Base-by-base conservation (phyloP, 2,329 filamentous ascomycete species). In the Dryadomyces quercus-mongolicae region DNA sequence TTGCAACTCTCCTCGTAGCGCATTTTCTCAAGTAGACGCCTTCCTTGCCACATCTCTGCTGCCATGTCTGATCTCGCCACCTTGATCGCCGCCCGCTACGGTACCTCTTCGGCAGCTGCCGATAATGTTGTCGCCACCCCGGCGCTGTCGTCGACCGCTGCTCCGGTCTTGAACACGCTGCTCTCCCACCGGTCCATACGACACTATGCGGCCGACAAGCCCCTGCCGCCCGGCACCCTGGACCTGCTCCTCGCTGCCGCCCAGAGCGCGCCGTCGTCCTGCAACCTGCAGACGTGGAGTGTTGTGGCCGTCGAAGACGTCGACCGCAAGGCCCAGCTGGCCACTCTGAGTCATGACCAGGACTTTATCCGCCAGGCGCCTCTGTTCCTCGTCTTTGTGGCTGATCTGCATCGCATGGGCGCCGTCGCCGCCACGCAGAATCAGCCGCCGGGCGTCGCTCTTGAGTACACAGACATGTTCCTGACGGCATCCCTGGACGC, bases 221-320 rank as follows among this genome's bases (percentile, higher is more conserved):
- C 49, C 1, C 54, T 67, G 10, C 56, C 59, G 8, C 50, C 53
- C 1, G 62, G 60, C 34, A 62, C 59, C 2, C 61, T 67, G n/a
- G 63, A 65, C 48, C 46, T 62, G 2, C 60, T 67, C 1, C 49
- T 64, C 4, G 64, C 66, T 0, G 66, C 63, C n/a, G 66, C 61
- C 2, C 66, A 67, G 53, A 66, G 64, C 54, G 66, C 66, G 9
- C 60, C 65, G 6, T 66, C 65, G 2, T 68, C 65, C 15, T 67
- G 64, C 8, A 67, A 67, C 56, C 57, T 68, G 31, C 66, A 68
- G 53, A 64, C 64, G 0, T 68, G 66, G 64, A 66, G 64, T 53
- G 63, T 63, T 15, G 56, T 68, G 21, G 63, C 64, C 13, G 52
- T 67, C 13, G 38, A 59, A 34, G 62, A 66, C 42, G 50, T 60